Evolutionary conservation across 2,329 filamentous ascomycete genomes (phyloP).

Genomic region (Cladophialophora bantiana): DNA sequence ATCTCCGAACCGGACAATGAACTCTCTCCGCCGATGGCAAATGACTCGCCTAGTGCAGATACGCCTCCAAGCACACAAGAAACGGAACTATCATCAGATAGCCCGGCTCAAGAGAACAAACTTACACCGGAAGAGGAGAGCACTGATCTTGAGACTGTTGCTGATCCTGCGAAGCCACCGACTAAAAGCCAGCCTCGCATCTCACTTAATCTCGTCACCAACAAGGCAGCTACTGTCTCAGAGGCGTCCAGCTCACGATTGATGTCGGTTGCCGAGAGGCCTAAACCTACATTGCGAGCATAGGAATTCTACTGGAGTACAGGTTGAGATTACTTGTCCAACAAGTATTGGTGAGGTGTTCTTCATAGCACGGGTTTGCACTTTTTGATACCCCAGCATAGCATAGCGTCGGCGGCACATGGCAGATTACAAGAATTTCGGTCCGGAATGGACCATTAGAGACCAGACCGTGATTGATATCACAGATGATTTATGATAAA

Average conservation of each 20-base stretch:
- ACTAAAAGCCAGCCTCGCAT: constrained; percentile 20
- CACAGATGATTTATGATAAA: constrained; percentile 32
- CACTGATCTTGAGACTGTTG: constrained; percentile 7
- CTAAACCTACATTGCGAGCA: constrained; percentile 39
- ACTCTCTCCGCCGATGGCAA: constrained; percentile 22
- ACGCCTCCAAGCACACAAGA: constrained; percentile 40
- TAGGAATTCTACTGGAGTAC: constrained; percentile 33
- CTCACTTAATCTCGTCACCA: constrained; percentile 26
- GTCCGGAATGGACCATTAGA: constrained; percentile 8
- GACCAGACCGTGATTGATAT: constrained; percentile 12
- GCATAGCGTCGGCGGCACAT: constrained; percentile 36
- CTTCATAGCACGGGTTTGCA: constrained; percentile 35
- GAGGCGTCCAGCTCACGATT: constrained; percentile 28
- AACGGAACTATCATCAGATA: constrained; percentile 36
- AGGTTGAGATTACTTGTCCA: constrained; percentile 27
- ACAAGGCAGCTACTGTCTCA: constrained; percentile 11
- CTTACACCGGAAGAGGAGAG: constrained; percentile 15
- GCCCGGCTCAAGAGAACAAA: constrained; percentile 18
- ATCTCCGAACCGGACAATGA: constrained; percentile 31
- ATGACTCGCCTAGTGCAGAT: constrained; percentile 26
- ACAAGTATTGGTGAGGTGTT: constrained; percentile 35
- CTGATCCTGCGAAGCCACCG: constrained; percentile 15
- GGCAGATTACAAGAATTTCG: constrained; percentile 25
- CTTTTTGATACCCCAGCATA: constrained; percentile 38
- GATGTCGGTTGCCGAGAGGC: constrained; percentile 37